These are phyloP conservation scores for Passiflora organensis DNA, from an alignment of 345 rosid species.

Conservation along the genomic window DNA sequence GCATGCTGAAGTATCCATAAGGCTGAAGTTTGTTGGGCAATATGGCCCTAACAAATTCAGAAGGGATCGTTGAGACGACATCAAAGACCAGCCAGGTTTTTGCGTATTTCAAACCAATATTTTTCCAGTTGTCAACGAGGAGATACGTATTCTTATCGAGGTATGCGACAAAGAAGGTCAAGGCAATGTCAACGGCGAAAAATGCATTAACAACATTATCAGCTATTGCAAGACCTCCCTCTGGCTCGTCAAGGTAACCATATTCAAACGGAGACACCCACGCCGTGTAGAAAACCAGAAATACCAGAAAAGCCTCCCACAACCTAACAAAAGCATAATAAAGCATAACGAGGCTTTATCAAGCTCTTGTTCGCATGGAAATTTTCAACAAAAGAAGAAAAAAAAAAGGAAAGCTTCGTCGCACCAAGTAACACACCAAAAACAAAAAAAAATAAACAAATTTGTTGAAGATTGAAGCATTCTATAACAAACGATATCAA, in stretches of 20 bases:
- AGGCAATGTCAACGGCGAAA: conserved; percentile 60
- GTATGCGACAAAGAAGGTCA: conserved; percentile 81
- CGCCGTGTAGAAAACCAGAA: conserved; percentile 76
- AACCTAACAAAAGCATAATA: conserved; percentile 36
- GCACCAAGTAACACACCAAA: too few species aligned
- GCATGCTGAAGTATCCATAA: conserved; percentile 68
- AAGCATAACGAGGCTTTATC: too few species aligned
- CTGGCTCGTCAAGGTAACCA: conserved; percentile 54
- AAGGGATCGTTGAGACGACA: conserved; percentile 69
- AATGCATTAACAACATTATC: conserved; percentile 65
- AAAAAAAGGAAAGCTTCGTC: too few species aligned
- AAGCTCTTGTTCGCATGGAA: too few species aligned
- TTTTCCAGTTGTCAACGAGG: conserved; percentile 47
- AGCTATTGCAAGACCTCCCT: conserved; percentile 33
- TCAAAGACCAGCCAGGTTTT: conserved; percentile 59
- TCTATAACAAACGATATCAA: too few species aligned
- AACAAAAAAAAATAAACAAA: too few species aligned
- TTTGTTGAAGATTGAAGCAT: too few species aligned
- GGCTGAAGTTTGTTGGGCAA: conserved; percentile 42
- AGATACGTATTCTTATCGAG: conserved; percentile 63
- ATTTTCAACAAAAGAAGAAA: too few species aligned
- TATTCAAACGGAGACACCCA: conserved; percentile 92
- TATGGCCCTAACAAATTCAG: conserved; percentile 38
- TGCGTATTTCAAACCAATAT: conserved; percentile 57
- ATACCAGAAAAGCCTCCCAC: conserved; percentile 68